These are phyloP conservation scores for Amanita rubescens DNA, from an alignment of 768 basidiomycete genomes.

Conservation along the genomic window DNA sequence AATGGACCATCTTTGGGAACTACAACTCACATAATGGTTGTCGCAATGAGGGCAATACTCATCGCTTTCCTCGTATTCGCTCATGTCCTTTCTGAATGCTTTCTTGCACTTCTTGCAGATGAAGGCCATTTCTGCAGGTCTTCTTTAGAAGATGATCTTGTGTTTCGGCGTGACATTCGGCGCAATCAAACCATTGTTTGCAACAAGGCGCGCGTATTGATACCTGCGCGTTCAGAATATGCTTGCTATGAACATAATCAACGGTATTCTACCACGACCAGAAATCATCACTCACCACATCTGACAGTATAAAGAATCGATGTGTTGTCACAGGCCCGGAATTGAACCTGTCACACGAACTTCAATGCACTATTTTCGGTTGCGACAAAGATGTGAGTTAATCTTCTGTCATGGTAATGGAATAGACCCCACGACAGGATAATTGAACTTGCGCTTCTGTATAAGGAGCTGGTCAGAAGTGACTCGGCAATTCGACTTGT, in stretches of 20 bases:
- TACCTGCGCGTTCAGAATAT: slow-evolving; percentile 94
- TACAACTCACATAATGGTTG: slow-evolving; percentile 87
- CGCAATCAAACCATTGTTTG: slow-evolving; percentile 95
- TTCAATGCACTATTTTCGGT: no score
- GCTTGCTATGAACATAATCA: slow-evolving; percentile 47
- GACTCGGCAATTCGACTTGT: no score
- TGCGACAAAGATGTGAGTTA: no score
- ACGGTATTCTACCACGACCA: no score
- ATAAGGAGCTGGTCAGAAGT: no score
- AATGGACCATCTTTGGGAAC: not conserved
- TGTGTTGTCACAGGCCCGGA: not conserved
- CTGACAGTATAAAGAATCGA: not conserved
- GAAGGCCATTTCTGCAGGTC: slow-evolving; percentile 61
- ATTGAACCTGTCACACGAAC: no score
- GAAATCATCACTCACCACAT: not conserved
- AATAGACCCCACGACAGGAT: no score
- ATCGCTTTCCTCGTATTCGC: slow-evolving; percentile 87
- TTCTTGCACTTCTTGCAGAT: slow-evolving; percentile 62
- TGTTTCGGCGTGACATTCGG: slow-evolving; percentile 87
- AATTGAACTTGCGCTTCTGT: no score
- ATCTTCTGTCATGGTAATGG: no score
- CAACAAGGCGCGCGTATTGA: slow-evolving; percentile 96
- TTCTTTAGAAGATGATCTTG: slow-evolving; percentile 67
- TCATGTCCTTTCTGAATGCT: slow-evolving; percentile 95
- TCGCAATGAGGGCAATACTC: slow-evolving; percentile 98